These are phyloP conservation scores for Zoysia matrella DNA, from an alignment of 202 grass and related monocot genomes.

Conservation along the genomic window DNA sequence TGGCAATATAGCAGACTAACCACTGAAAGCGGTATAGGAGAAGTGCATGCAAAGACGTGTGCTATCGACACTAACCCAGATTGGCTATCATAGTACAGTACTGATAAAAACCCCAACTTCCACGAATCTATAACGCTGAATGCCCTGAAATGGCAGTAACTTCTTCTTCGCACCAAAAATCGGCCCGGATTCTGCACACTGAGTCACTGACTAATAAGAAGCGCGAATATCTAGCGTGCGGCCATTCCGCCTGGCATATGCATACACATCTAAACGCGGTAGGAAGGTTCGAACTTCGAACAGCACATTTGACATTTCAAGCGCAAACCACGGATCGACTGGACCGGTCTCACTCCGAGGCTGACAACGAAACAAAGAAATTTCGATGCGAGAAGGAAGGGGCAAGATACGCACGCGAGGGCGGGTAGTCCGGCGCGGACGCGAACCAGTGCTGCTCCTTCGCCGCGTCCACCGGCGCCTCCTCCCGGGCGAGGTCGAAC, in stretches of 20 bases:
- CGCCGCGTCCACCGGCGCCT: conserved; percentile 55
- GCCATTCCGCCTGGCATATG: no score
- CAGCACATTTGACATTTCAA: background rate
- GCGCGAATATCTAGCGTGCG: background rate
- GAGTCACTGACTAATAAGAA: no score
- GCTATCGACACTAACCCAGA: background rate
- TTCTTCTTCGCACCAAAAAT: background rate
- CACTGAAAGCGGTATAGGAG: background rate
- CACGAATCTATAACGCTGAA: background rate
- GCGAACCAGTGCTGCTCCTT: conserved; percentile 78
- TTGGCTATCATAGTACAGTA: background rate
- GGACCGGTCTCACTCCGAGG: background rate
- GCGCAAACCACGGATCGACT: conserved; percentile 23
- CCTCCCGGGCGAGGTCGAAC: conserved; percentile 66
- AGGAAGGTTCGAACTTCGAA: background rate
- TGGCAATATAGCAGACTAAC: background rate
- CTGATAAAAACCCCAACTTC: background rate
- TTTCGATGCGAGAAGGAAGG: background rate
- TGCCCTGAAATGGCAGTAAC: background rate
- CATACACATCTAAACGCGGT: background rate
- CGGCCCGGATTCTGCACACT: no score
- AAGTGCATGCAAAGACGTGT: background rate
- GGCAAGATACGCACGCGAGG: conserved; percentile 66
- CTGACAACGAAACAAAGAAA: background rate
- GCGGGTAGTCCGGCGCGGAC: background rate